Percentiles rank a stretch among this genome's conserved stretches.
Conservation (phyloP, 2,329 filamentous ascomycete genomes). For the Fusarium irregulare region DNA sequence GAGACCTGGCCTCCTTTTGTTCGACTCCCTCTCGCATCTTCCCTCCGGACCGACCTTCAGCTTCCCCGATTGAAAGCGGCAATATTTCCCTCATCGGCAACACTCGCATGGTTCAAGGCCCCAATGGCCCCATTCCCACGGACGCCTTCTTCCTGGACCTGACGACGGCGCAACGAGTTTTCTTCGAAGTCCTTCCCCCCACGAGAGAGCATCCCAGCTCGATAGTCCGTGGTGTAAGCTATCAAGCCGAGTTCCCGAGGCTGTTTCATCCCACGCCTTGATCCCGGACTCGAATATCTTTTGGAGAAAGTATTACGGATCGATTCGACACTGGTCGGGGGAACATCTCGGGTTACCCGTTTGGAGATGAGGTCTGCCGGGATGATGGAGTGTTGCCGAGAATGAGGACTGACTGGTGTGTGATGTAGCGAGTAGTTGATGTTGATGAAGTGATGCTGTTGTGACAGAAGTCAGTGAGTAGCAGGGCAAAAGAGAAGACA, state of each 20-base stretch:
- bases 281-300: background rate
- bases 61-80: background rate
- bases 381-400: constrained; percentile 8
- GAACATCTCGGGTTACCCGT: background rate
- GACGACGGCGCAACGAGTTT: constrained; percentile 25
- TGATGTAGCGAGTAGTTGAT: constrained; percentile 27
- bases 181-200: constrained; percentile 16
- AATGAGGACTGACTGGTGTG: constrained; percentile 24
- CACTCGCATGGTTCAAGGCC: constrained; percentile 15
- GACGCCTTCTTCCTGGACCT: constrained; percentile 19
- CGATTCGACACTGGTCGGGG: background rate
- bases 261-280: constrained; percentile 28
- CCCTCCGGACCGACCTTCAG: background rate
- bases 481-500: constrained; percentile 8
- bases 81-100: constrained; percentile 34
- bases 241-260: constrained; percentile 17
- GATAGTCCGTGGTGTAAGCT: constrained; percentile 11
- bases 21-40: background rate
- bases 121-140: constrained; percentile 35
- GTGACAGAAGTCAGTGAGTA: background rate
- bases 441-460: constrained; percentile 12
- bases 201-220: constrained; percentile 26
- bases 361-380: constrained; percentile 3
- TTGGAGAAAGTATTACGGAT: background rate
- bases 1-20: constrained; percentile 13